Evolutionary conservation across 2,329 filamentous ascomycete genomes (phyloP).

Genomic region (Fusarium pseudocircinatum): DNA sequence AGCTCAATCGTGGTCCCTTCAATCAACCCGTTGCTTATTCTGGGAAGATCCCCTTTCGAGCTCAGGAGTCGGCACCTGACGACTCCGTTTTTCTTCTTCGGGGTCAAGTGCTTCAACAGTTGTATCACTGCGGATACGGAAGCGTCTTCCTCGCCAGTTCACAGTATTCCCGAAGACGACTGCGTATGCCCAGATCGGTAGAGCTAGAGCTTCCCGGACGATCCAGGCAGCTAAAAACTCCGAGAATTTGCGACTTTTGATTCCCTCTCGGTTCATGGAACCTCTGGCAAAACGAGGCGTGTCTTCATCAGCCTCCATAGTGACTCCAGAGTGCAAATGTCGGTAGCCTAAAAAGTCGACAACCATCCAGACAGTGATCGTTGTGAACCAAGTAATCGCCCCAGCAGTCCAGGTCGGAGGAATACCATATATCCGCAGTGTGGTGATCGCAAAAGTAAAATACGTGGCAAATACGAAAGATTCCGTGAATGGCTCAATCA

Average conservation of each 20-base stretch:
- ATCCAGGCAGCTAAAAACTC: constrained; percentile 87
- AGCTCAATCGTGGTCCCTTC: not conserved
- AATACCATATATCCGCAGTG: constrained; percentile 62
- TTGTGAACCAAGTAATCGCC: constrained; percentile 70
- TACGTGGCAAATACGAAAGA: constrained; percentile 85
- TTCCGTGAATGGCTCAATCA: constrained; percentile 94
- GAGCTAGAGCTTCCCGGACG: constrained; percentile 80
- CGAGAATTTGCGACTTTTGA: constrained; percentile 64
- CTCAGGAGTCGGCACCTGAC: constrained; percentile 34
- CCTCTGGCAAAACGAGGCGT: constrained; percentile 78
- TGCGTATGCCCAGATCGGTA: constrained; percentile 91
- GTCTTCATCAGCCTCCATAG: constrained; percentile 74
- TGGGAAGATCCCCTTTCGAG: constrained; percentile 38
- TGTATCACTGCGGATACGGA: constrained; percentile 86
- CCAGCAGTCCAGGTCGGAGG: constrained; percentile 76
- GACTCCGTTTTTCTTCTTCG: constrained; percentile 12
- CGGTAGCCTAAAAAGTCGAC: constrained; percentile 79
- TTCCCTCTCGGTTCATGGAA: constrained; percentile 48
- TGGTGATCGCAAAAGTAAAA: constrained; percentile 80
- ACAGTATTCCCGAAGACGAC: constrained; percentile 89
- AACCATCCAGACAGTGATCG: constrained; percentile 75
- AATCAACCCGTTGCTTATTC: constrained; percentile 41
- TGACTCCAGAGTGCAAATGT: constrained; percentile 76
- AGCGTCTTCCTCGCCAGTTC: constrained; percentile 84
- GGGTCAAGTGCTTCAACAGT: constrained; percentile 66